Percentiles rank a stretch among this genome's conserved stretches.
These are phyloP conservation scores for Boletus rufocinnamomeus DNA, from an alignment of 768 basidiomycete genomes.

Conservation along the genomic window DNA sequence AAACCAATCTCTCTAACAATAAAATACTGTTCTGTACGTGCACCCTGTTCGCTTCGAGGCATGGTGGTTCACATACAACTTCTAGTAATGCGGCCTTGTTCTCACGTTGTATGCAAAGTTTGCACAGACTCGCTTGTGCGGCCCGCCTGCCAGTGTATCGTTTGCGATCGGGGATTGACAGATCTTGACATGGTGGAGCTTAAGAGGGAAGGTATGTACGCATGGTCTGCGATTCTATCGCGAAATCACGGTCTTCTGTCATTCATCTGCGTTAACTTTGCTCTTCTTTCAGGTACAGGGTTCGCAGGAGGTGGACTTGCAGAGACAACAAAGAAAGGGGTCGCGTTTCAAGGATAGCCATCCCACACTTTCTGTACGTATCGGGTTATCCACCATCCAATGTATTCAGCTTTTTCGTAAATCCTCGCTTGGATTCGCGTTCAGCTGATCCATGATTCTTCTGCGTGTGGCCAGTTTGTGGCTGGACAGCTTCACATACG, in stretches of 20 bases:
- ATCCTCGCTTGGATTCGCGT: background rate
- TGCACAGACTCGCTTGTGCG: conserved; percentile 88
- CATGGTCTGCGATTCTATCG: background rate
- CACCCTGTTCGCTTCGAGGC: background rate
- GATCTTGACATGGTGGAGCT: conserved; percentile 81
- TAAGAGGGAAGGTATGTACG: conserved; percentile 76
- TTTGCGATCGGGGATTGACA: conserved; percentile 70
- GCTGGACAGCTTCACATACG: background rate
- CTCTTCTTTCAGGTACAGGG: conserved; percentile 66
- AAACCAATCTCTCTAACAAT: conserved; percentile 80
- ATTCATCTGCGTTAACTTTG: conserved; percentile 3
- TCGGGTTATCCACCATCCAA: background rate
- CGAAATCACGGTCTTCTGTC: background rate
- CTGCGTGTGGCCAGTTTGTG: background rate
- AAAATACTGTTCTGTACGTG: conserved; percentile 65
- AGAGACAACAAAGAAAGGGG: conserved; percentile 77
- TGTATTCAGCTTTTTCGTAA: conserved; percentile 3
- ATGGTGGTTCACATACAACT: conserved; percentile 1
- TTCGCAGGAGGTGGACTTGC: conserved; percentile 94
- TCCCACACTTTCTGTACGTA: conserved; percentile 4
- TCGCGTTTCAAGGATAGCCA: conserved; percentile 81
- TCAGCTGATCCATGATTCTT: conserved; percentile 1
- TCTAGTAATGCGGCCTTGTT: conserved; percentile 81
- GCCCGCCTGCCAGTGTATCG: conserved; percentile 78
- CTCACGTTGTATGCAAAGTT: conserved; percentile 88